Evolutionary conservation across 352 stramenopile species (phyloP).

Genomic region (Pythium volutum): DNA sequence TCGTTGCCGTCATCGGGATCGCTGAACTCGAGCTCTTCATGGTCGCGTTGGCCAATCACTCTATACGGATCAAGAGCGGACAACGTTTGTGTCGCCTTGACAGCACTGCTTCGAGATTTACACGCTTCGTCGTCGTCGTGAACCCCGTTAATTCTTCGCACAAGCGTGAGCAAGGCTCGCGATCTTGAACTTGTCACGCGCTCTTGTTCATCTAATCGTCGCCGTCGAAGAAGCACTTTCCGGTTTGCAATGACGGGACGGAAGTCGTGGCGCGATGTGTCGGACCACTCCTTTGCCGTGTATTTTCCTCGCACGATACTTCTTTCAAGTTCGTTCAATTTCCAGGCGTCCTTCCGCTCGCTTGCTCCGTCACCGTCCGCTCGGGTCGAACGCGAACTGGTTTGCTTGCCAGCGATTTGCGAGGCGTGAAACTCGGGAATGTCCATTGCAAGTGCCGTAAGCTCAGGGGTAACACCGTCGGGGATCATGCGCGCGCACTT

Average conservation of each 20-base stretch:
- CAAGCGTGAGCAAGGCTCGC: slow-evolving; percentile 38
- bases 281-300: slow-evolving; percentile 31
- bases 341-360: slow-evolving; percentile 36
- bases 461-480: slow-evolving; percentile 38
- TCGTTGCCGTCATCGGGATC: slow-evolving; percentile 21
- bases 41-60: slow-evolving; percentile 3
- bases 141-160: slow-evolving; percentile 51
- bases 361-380: background rate
- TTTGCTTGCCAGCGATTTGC: slow-evolving; percentile 60
- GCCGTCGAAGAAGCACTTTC: slow-evolving; percentile 36
- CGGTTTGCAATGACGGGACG: slow-evolving; percentile 41
- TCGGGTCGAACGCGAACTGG: slow-evolving; percentile 1
- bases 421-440: slow-evolving; percentile 80
- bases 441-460: slow-evolving; percentile 61
- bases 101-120: background rate
- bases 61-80: background rate
- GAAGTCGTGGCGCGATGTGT: slow-evolving; percentile 32
- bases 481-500: slow-evolving; percentile 77
- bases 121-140: slow-evolving; percentile 26
- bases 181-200: slow-evolving; percentile 35
- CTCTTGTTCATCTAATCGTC: slow-evolving; percentile 2
- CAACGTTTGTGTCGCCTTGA: background rate
- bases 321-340: slow-evolving; percentile 64
- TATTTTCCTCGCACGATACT: slow-evolving; percentile 49
- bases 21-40: slow-evolving; percentile 29